phyloP scores from a whole-genome alignment of 768 basidiomycete species.

The Leucogyrophana mollusca region DNA sequence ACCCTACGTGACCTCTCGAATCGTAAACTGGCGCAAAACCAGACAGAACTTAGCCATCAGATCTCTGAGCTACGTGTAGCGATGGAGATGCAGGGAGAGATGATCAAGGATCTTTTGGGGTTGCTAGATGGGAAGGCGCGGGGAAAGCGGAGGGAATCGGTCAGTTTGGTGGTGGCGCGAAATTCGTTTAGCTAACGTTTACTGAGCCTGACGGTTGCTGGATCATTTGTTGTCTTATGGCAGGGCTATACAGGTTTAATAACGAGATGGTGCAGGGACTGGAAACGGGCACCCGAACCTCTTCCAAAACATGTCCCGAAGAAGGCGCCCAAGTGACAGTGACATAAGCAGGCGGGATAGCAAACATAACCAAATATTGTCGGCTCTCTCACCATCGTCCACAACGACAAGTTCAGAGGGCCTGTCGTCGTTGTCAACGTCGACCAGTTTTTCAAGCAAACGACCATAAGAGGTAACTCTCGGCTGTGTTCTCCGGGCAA shows the following conservation, averaged over 20 bases:
- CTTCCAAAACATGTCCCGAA: too few species aligned
- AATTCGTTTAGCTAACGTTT: constrained; percentile 13
- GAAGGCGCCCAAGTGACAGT: too few species aligned
- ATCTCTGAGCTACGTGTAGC: constrained; percentile 54
- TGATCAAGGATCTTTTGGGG: constrained; percentile 36
- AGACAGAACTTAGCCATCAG: constrained; percentile 63
- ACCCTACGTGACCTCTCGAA: constrained; percentile 47
- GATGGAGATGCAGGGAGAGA: constrained; percentile 58
- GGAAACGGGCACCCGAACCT: too few species aligned
- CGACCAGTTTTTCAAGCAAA: too few species aligned
- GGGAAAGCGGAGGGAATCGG: constrained; percentile 3
- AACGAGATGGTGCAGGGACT: too few species aligned
- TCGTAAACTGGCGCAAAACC: constrained; percentile 62
- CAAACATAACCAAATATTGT: too few species aligned
- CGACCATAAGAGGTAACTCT: too few species aligned
- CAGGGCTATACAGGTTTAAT: background rate
- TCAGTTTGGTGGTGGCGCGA: background rate
- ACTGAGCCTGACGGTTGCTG: background rate
- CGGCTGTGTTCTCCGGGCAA: too few species aligned
- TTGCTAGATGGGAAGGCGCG: constrained; percentile 13
- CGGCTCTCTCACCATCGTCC: too few species aligned
- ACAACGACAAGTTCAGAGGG: too few species aligned
- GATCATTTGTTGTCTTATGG: background rate
- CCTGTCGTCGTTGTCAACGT: too few species aligned
- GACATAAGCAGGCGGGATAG: too few species aligned